These are phyloP conservation scores for Zelonia costaricensis DNA, from an alignment of 208 protist species.

Conservation along the genomic window DNA sequence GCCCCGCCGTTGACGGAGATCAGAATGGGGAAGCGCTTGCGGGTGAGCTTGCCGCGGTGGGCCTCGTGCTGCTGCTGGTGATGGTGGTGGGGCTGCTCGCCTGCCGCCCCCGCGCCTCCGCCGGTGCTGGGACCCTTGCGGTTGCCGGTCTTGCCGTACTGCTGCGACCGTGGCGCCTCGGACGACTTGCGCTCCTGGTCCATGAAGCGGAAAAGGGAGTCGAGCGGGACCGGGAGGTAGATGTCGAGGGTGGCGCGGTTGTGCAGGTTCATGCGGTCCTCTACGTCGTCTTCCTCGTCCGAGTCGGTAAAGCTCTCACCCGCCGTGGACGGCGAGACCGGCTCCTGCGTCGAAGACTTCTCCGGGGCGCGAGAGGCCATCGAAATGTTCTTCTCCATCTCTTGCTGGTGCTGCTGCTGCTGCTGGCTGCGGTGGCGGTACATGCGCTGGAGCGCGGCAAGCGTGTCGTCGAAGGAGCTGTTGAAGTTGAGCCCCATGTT, in stretches of 20 bases:
- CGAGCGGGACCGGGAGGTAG: constrained; percentile 72
- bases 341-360: not conserved
- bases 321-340: not conserved
- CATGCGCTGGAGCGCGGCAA: constrained; percentile 33
- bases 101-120: not conserved
- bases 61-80: not conserved
- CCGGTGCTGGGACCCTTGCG: not conserved
- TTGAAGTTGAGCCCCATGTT: constrained; percentile 14
- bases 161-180: not conserved
- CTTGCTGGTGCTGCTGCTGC: constrained; percentile 19
- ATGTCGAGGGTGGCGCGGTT: constrained; percentile 85
- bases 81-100: not conserved
- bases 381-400: constrained; percentile 8
- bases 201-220: constrained; percentile 73
- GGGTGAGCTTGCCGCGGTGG: constrained; percentile 16
- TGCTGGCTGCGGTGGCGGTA: constrained; percentile 28
- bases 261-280: constrained; percentile 77
- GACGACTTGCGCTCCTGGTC: constrained; percentile 46
- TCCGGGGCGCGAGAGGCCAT: not conserved
- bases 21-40: constrained; percentile 73
- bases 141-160: not conserved
- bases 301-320: constrained; percentile 26
- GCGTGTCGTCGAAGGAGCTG: constrained; percentile 47
- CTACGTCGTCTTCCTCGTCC: constrained; percentile 67
- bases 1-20: constrained; percentile 79